Conservation (phyloP, 495 filamentous ascomycete species). For the Penicillium roqueforti region DNA sequence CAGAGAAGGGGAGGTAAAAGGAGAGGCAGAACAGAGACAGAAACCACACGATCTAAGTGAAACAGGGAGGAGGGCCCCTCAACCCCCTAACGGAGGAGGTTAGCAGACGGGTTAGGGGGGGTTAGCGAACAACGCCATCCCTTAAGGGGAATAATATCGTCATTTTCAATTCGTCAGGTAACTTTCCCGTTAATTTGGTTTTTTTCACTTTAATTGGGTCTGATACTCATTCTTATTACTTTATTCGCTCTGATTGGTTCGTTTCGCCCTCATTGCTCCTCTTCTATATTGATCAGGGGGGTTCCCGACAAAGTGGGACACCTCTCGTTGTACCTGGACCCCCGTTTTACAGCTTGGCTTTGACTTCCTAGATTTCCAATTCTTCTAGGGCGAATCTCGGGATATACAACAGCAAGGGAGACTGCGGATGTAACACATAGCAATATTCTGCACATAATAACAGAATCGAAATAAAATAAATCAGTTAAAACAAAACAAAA, state of each 20-base stretch:
- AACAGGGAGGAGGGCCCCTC: constrained; percentile 13
- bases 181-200: not conserved
- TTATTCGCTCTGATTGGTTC: not conserved
- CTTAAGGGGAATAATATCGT: constrained; percentile 14
- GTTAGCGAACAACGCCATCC: constrained; percentile 7
- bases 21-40: constrained; percentile 13
- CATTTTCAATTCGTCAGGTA: constrained; percentile 8
- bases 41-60: constrained; percentile 11
- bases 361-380: not conserved
- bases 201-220: not conserved
- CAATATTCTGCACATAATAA: too few relatives aligned
- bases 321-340: not conserved
- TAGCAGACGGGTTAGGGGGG: constrained; percentile 3
- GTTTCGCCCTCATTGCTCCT: not conserved
- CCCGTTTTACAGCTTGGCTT: not conserved
- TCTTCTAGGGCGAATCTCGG: not conserved
- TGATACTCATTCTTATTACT: not conserved
- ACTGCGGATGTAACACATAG: too few relatives aligned
- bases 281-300: not conserved
- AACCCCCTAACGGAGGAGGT: constrained; percentile 15
- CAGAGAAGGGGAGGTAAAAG: not conserved
- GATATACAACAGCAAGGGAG: not conserved
- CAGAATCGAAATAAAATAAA: not conserved
- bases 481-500: too few relatives aligned
- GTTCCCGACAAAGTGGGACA: not conserved